phyloP scores from a whole-genome alignment of 1,284 basidiomycete genomes.

The Leccinum subrobustum region DNA sequence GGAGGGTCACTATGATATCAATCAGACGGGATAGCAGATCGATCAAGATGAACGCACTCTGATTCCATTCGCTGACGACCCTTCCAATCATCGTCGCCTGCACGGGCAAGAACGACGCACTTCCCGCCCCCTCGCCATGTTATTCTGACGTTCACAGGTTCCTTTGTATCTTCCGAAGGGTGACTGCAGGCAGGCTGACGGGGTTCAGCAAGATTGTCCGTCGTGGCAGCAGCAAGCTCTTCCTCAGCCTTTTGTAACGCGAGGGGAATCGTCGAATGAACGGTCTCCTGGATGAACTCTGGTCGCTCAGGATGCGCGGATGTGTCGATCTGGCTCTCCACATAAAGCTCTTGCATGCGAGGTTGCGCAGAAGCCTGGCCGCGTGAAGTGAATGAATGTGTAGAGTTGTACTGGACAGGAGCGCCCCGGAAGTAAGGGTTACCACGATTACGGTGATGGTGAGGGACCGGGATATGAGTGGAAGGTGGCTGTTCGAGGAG shows the following conservation, averaged over 20 bases:
- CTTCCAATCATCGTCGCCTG: conserved; percentile 73
- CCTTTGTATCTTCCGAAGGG: conserved; percentile 34
- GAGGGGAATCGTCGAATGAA: conserved; percentile 62
- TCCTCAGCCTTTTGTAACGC: conserved; percentile 45
- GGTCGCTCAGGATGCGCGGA: conserved; percentile 25
- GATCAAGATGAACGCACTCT: conserved; percentile 46
- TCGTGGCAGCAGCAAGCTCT: conserved; percentile 26
- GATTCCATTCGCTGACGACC: conserved; percentile 59
- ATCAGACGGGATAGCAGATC: conserved; percentile 17
- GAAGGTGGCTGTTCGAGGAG: conserved; percentile 41
- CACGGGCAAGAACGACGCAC: conserved; percentile 61
- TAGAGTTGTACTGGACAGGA: conserved; percentile 35
- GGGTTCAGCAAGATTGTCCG: conserved; percentile 15
- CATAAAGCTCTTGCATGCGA: conserved; percentile 36
- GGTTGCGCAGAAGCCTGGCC: conserved; percentile 30
- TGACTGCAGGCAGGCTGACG: conserved; percentile 21
- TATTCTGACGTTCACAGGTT: conserved; percentile 55
- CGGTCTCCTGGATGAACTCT: conserved; percentile 53
- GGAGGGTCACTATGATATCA: conserved; percentile 26
- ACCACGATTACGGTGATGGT: conserved; percentile 31
- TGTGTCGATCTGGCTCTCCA: conserved; percentile 29
- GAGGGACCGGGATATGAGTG: conserved; percentile 43
- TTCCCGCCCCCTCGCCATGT: conserved; percentile 63
- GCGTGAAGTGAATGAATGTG: conserved; percentile 37
- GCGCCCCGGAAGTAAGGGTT: conserved; percentile 33